Evolutionary conservation across 2,329 filamentous ascomycete species (phyloP), one percentile per base, ranked within the genome.

Genomic region (Ceratocystis huliohia): DNA sequence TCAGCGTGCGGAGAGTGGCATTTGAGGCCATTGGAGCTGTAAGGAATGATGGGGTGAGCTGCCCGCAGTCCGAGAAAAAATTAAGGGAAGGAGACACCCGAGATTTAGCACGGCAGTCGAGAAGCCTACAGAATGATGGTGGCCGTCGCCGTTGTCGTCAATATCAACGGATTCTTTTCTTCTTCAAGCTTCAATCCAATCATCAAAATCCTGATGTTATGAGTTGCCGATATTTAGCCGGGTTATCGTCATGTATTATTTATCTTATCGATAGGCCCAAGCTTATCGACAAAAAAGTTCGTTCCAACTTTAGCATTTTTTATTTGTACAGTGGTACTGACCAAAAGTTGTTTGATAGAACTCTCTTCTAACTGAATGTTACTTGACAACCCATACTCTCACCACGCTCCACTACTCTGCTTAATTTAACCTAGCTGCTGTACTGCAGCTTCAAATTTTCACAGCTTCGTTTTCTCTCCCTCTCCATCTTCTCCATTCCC

Each of bases 1-100:
- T 73, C 71, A 79, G 78, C 74, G 73, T 77, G 72, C 75, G 79
- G 69, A 76, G 74, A 70, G 74, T 77, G 70, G 74, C 77, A 70
- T 73, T 77, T 68, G 76, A 75, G 48, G 76, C 76, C 76, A 78
- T 78, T 59, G 56, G 17, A 59, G 30, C 56, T 59, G 56, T 59
- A 17, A 3, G 25, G 28, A 37, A 57, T 15, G 7, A 28, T 5
- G 28, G 30, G 15, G 30, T 28, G 17, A 25, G 30, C 56, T 59
- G 56, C 56, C 56, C 30, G 30, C 56, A 33, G 56, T 30, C 56
- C 17, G 15, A 30, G 28, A 13, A n/a, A 37, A n/a, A 22, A 13
- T 7, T 3, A 53, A 37, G 20, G 3, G 2, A 53, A 37, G 33
- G 17, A 2, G 56, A 59, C 30, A 20, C 25, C 25, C 17, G 8